Percentiles rank a stretch among this genome's conserved stretches.
phyloP scores from a whole-genome alignment of 2,329 filamentous ascomycete genomes.

The Cladosporium sp. region DNA sequence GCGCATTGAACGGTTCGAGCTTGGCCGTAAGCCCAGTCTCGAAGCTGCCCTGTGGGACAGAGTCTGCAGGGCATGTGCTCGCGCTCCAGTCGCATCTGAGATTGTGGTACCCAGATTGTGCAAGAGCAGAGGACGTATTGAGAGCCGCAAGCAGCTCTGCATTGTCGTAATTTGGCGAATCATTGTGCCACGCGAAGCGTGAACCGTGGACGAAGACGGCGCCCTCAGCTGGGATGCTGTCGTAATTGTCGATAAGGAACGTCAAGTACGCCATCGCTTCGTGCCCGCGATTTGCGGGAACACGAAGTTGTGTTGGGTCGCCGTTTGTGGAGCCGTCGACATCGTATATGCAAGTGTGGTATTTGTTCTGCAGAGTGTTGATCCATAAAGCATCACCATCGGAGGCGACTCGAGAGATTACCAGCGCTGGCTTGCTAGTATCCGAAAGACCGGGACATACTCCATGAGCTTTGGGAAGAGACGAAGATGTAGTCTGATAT shows the following conservation, averaged over 20 bases:
- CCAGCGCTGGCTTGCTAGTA: conserved; percentile 40
- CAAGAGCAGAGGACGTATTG: conserved; percentile 38
- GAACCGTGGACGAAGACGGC: conserved; percentile 58
- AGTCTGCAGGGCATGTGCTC: conserved; percentile 34
- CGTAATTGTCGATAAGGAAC: conserved; percentile 58
- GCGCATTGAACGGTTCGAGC: conserved; percentile 40
- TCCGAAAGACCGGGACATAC: conserved; percentile 39
- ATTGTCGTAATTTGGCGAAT: conserved; percentile 48
- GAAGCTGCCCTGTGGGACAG: conserved; percentile 35
- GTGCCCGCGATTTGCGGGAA: conserved; percentile 53
- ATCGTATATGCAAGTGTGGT: conserved; percentile 46
- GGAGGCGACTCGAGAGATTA: conserved; percentile 39
- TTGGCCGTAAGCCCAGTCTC: conserved; percentile 37
- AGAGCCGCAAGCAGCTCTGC: conserved; percentile 36
- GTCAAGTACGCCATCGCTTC: conserved; percentile 60
- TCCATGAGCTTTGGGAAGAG: conserved; percentile 34
- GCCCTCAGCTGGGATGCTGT: conserved; percentile 50
- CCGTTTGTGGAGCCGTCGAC: conserved; percentile 33
- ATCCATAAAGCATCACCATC: conserved; percentile 44
- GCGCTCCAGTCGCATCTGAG: conserved; percentile 49
- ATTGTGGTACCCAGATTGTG: conserved; percentile 43
- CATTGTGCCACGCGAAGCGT: conserved; percentile 54
- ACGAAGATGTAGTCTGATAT: conserved; percentile 38
- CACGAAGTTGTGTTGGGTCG: conserved; percentile 31
- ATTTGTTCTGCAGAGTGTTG: conserved; percentile 34